Base-by-base conservation (phyloP, 306 rosid genomes). In the Betula pendula region DNA sequence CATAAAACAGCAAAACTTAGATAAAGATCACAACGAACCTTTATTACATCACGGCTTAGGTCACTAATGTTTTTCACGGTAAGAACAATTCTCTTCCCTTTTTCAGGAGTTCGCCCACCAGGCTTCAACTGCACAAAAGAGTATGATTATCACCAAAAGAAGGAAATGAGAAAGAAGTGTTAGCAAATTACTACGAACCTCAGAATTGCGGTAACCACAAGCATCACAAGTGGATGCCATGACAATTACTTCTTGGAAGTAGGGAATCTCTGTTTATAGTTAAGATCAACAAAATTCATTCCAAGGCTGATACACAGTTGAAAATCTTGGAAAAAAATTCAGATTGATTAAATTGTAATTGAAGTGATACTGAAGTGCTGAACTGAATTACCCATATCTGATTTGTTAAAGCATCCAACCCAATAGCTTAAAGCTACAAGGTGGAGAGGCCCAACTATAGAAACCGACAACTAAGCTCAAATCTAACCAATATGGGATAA, bases 181-280 rank as follows among this genome's bases (percentile, higher is more conserved):
- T 22, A 43, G 71, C 68, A 81, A 82, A 85, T 70, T 70, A 70
- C 55, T 68, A 68, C 53, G 80, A 85, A 95, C 98, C 98, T 95
- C 97, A 76, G 98, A 95, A 88, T 83, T 95, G 79, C 98, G 97
- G 83, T 95, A 92, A 82, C 97, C 98, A 60, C 98, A 95, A 17
- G 83, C 40, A 62, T 95, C 98, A 81, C 97, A 95, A n/a, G 96
- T 95, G 71, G 97, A 87, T 68, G 98, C 98, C 97, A 95, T 95
- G 73, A 92, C 97, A 0, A 95, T 90, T 63, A 92, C 98, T 89
- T 95, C 96, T 85, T 92, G 93, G 82, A 95, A 95, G 78, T 95
- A 95, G 29, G 98, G 98, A 84, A 95, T 95, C n/a, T 95, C 97
- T 95, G 72, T 49, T 44, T 3, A 47, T 63, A 44, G 86, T 92